These are phyloP conservation scores for Ophiostoma sp. DNA, from an alignment of 2,329 filamentous ascomycete species.

Conservation along the genomic window DNA sequence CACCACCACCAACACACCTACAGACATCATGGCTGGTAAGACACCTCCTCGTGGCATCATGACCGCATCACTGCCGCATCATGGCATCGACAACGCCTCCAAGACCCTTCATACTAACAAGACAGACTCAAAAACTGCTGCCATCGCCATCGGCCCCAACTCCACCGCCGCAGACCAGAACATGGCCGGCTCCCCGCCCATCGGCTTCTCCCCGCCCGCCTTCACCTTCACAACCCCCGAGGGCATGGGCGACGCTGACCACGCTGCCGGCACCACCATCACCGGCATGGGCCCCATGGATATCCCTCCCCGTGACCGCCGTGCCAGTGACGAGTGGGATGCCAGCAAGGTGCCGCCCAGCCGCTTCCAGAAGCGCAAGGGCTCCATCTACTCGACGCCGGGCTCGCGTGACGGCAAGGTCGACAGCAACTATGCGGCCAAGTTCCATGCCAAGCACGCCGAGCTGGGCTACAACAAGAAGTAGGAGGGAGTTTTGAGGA, in stretches of 20 bases:
- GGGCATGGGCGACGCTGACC: conserved; percentile 5
- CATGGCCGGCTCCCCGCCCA: conserved; percentile 15
- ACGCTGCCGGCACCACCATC: not conserved
- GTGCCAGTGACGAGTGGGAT: conserved; percentile 33
- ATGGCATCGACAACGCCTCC: not conserved
- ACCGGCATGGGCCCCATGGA: not conserved
- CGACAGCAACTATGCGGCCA: conserved; percentile 53
- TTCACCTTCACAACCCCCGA: conserved; percentile 17
- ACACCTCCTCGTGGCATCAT: not conserved
- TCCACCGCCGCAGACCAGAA: not conserved
- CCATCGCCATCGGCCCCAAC: conserved; percentile 19
- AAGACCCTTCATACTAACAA: not conserved
- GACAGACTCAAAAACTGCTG: conserved; percentile 11
- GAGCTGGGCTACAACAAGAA: conserved; percentile 45
- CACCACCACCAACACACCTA: not conserved
- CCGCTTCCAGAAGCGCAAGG: conserved; percentile 64
- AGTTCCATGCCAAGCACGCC: conserved; percentile 56
- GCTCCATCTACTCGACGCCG: conserved; percentile 63
- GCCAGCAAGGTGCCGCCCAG: conserved; percentile 62
- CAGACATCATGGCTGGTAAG: conserved; percentile 6
- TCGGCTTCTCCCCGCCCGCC: conserved; percentile 18
- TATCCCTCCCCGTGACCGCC: conserved; percentile 19
- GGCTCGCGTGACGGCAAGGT: conserved; percentile 60
- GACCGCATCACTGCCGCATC: not conserved
- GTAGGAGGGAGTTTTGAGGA: not conserved